Percentiles rank a stretch among this genome's conserved stretches.
These are phyloP conservation scores for Trypanosoma boissoni DNA, from an alignment of 208 protist species.

Conservation along the genomic window DNA sequence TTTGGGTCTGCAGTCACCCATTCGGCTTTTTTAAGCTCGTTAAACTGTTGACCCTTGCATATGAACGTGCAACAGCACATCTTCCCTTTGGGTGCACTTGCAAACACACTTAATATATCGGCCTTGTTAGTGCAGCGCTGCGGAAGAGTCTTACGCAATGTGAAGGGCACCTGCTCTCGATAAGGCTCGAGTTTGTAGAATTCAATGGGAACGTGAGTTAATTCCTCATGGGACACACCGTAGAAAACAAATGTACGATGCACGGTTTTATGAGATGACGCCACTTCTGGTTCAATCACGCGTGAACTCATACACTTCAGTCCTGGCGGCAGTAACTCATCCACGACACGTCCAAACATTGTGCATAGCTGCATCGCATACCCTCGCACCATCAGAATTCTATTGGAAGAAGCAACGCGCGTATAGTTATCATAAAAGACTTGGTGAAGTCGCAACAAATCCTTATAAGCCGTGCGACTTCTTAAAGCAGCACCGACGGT, in stretches of 20 bases:
- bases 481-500: constrained; percentile 80
- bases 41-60: constrained; percentile 88
- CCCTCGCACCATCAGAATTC: constrained; percentile 81
- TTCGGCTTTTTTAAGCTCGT: constrained; percentile 79
- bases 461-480: constrained; percentile 71
- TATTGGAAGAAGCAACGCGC: constrained; percentile 43
- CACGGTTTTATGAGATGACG: constrained; percentile 27
- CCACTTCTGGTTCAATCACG: constrained; percentile 84
- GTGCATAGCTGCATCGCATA: constrained; percentile 86
- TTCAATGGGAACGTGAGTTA: constrained; percentile 89
- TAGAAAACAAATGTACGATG: constrained; percentile 90
- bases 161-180: constrained; percentile 87
- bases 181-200: constrained; percentile 93
- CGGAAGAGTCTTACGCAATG: constrained; percentile 79
- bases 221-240: constrained; percentile 66
- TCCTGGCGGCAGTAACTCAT: constrained; percentile 83
- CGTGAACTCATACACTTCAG: constrained; percentile 82
- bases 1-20: constrained; percentile 83
- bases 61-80: constrained; percentile 80
- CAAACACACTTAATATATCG: constrained; percentile 76
- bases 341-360: constrained; percentile 87
- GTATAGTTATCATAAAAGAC: constrained; percentile 66
- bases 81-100: constrained; percentile 66
- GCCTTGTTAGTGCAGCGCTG: constrained; percentile 53
- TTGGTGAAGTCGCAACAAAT: constrained; percentile 87